Percentiles rank a stretch among this genome's conserved stretches.
phyloP scores from a whole-genome alignment of 2,329 filamentous ascomycete species.

The Colletotrichum acutatum region DNA sequence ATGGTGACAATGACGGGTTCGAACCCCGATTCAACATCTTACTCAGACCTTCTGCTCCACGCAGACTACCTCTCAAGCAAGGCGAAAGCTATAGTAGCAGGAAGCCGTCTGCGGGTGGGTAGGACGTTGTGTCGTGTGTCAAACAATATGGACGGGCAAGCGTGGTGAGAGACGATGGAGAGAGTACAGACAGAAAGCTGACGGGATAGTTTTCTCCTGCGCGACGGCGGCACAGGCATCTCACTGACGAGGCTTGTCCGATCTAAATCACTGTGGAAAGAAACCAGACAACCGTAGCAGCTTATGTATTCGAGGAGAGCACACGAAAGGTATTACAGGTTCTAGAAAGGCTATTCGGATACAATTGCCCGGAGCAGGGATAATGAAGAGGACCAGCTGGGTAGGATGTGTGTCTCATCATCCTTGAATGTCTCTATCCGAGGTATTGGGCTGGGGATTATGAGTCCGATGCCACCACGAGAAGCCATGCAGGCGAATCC shows the following conservation, averaged over 20 bases:
- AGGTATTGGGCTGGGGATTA: too few relatives aligned
- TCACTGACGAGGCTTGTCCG: too few relatives aligned
- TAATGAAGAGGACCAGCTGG: background rate
- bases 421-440: background rate
- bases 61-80: background rate
- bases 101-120: background rate
- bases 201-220: background rate
- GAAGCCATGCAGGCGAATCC: too few relatives aligned
- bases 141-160: background rate
- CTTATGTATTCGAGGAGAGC: background rate
- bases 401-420: background rate
- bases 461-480: background rate
- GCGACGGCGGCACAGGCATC: background rate
- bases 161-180: background rate
- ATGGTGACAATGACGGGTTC: too few relatives aligned
- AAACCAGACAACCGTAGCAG: background rate
- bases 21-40: too few relatives aligned
- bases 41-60: background rate
- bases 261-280: background rate
- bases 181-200: background rate
- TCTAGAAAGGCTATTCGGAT: conserved; percentile 3
- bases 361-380: background rate
- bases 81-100: background rate
- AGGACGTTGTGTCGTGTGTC: conserved; percentile 8
- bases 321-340: background rate